Conservation (phyloP, 768 basidiomycete species). For the Phanerodontia chrysosporium region DNA sequence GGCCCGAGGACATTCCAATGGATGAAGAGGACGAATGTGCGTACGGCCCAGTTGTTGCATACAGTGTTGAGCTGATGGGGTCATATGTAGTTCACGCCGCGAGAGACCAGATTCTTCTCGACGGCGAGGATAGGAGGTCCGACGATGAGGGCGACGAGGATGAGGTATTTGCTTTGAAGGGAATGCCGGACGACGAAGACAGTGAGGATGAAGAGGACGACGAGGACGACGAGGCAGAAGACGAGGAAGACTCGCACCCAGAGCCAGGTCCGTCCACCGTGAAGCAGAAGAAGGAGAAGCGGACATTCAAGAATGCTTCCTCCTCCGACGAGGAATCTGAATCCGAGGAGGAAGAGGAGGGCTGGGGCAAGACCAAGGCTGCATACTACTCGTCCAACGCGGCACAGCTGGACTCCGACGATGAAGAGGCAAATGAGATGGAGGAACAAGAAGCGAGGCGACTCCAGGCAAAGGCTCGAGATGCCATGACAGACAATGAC, state of each 20-base stretch:
- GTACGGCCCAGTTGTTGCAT: constrained; percentile 22
- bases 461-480: constrained; percentile 70
- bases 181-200: constrained; percentile 39
- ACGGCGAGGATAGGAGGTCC: constrained; percentile 46
- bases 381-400: constrained; percentile 89
- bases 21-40: constrained; percentile 80
- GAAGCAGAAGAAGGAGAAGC: constrained; percentile 24
- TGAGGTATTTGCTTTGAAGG: constrained; percentile 75
- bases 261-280: constrained; percentile 20
- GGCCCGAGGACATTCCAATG: constrained; percentile 59
- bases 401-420: constrained; percentile 72
- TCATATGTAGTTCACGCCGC: constrained; percentile 57
- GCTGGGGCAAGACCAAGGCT: constrained; percentile 77
- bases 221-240: constrained; percentile 36
- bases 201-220: constrained; percentile 43
- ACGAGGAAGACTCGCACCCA: constrained; percentile 26
- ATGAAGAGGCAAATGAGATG: constrained; percentile 84
- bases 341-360: constrained; percentile 48
- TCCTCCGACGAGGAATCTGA: constrained; percentile 25
- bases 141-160: constrained; percentile 65
- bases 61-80: constrained; percentile 1
- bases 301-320: constrained; percentile 6
- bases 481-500: constrained; percentile 71
- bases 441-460: constrained; percentile 86
- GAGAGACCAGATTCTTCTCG: constrained; percentile 73